These are phyloP conservation scores for Plasmodium gonderi DNA, from an alignment of 169 alveolate species.

Conservation along the genomic window DNA sequence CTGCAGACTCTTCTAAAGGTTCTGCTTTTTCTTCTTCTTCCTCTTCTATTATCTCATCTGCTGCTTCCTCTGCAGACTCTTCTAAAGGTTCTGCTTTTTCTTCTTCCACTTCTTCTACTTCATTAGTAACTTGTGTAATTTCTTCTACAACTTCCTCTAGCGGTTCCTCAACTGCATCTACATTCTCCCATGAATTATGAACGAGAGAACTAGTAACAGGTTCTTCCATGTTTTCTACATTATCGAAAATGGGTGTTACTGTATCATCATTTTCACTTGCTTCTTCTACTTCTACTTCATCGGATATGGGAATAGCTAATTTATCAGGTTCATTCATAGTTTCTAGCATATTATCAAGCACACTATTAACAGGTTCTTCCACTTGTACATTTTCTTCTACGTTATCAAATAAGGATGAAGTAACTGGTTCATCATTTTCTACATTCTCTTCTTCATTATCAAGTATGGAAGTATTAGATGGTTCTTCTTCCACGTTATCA, in stretches of 20 bases:
- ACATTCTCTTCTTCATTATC: background rate
- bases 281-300: background rate
- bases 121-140: background rate
- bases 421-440: background rate
- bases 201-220: too few relatives aligned
- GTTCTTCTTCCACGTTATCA: background rate
- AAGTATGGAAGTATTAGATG: background rate
- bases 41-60: background rate
- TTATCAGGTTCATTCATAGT: too few relatives aligned
- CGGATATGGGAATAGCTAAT: background rate
- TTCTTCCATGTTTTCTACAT: background rate
- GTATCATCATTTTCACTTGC: background rate
- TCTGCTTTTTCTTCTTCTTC: background rate
- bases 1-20: background rate
- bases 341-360: background rate
- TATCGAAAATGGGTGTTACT: background rate
- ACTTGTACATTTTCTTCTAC: background rate
- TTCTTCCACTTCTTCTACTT: background rate
- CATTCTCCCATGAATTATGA: background rate
- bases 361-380: background rate
- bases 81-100: background rate
- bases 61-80: background rate
- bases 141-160: constrained; percentile 10
- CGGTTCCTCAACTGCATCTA: background rate
- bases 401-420: background rate